phyloP scores from a whole-genome alignment of 2,329 filamentous ascomycete genomes.

The Clarireedia sp. region DNA sequence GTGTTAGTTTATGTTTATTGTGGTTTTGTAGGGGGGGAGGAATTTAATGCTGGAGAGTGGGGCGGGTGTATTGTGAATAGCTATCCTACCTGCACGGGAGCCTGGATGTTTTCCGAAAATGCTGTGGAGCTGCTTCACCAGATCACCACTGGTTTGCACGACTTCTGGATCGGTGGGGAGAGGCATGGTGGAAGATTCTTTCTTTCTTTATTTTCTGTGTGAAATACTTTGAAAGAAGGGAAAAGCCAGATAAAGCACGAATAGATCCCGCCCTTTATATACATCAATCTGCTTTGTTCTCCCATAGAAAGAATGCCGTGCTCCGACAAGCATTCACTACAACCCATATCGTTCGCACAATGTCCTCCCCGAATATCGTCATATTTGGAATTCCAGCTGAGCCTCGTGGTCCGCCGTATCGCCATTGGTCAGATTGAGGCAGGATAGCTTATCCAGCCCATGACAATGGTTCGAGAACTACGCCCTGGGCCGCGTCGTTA shows the following conservation, averaged over 20 bases:
- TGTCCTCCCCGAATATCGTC: neutral
- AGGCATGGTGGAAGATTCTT: constrained; percentile 3
- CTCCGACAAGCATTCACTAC: neutral
- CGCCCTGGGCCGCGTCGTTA: neutral
- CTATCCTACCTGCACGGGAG: neutral
- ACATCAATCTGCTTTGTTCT: neutral
- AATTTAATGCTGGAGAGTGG: neutral
- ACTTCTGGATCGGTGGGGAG: constrained; percentile 5
- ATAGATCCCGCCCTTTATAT: neutral
- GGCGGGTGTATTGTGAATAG: neutral
- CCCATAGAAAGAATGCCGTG: too few relatives aligned
- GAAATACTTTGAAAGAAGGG: neutral
- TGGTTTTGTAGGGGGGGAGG: too few relatives aligned
- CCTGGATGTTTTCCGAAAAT: constrained; percentile 8
- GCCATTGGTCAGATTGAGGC: neutral
- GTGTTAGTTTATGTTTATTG: neutral
- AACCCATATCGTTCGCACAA: neutral
- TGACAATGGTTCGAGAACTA: neutral
- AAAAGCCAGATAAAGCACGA: too few relatives aligned
- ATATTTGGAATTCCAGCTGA: neutral
- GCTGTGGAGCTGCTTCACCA: neutral
- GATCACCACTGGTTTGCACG: constrained; percentile 1
- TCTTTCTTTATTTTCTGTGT: neutral
- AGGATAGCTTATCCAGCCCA: neutral
- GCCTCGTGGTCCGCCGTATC: neutral